phyloP scores from a whole-genome alignment of 257 asterid genomes.

The Buddleja alternifolia region DNA sequence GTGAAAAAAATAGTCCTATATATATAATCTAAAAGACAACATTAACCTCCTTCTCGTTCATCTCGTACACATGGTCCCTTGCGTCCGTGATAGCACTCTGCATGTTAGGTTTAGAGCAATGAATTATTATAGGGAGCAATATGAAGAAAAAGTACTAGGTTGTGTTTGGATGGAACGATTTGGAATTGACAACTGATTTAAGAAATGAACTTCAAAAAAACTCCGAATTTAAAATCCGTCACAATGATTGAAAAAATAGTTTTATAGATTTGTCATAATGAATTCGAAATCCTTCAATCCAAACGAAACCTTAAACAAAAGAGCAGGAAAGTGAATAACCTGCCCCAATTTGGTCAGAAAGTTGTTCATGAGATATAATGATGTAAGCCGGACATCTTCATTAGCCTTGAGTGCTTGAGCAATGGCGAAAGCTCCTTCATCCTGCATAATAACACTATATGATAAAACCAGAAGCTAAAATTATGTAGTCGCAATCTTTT shows the following conservation, averaged over 20 bases:
- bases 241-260: too few relatives aligned
- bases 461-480: constrained; percentile 4
- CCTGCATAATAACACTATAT: constrained; percentile 47
- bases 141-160: background rate
- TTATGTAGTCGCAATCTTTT: background rate
- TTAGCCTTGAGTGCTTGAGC: constrained; percentile 95
- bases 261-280: too few relatives aligned
- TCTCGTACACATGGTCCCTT: constrained; percentile 89
- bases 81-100: constrained; percentile 96
- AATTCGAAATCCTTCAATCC: too few relatives aligned
- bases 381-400: constrained; percentile 83
- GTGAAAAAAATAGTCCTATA: background rate
- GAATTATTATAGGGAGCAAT: background rate
- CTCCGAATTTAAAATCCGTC: too few relatives aligned
- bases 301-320: background rate
- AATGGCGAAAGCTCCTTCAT: constrained; percentile 89
- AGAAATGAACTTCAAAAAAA: too few relatives aligned
- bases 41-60: constrained; percentile 84
- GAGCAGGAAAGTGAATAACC: constrained; percentile 40
- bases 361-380: constrained; percentile 82
- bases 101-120: constrained; percentile 34
- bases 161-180: too few relatives aligned
- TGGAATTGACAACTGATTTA: too few relatives aligned
- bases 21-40: constrained; percentile 61
- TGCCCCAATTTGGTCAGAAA: constrained; percentile 93